Conservation (phyloP, 371 early-diverging fungal genomes). For the Zancudomyces culisetae region DNA sequence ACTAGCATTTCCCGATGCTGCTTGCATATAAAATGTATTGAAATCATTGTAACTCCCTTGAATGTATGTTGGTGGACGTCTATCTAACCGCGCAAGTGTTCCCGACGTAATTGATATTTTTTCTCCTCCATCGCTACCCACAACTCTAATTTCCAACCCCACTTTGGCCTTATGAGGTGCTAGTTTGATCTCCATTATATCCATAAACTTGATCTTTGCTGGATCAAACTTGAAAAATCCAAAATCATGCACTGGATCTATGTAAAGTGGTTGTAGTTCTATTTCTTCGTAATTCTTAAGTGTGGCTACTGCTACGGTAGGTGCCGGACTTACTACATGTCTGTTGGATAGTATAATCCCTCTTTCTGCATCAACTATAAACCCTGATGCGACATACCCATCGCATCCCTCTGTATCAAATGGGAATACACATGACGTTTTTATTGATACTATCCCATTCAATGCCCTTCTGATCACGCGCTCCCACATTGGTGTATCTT, state of each 20-base stretch:
- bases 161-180: conserved; percentile 67
- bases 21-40: conserved; percentile 63
- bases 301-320: conserved; percentile 70
- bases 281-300: conserved; percentile 86
- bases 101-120: conserved; percentile 77
- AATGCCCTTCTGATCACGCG: conserved; percentile 24
- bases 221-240: conserved; percentile 76
- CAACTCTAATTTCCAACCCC: conserved; percentile 79
- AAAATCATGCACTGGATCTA: conserved; percentile 82
- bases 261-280: conserved; percentile 63
- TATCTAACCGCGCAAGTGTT: conserved; percentile 69
- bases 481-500: too few species aligned
- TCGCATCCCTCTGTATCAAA: conserved; percentile 79
- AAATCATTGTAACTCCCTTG: conserved; percentile 47
- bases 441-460: conserved; percentile 66
- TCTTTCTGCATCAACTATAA: conserved; percentile 71
- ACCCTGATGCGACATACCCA: conserved; percentile 66
- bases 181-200: conserved; percentile 52
- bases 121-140: conserved; percentile 89
- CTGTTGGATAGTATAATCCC: conserved; percentile 85
- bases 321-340: conserved; percentile 82
- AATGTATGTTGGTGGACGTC: conserved; percentile 43
- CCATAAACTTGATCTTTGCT: conserved; percentile 57
- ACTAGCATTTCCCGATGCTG: conserved; percentile 50
- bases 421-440: conserved; percentile 54